Conservation (phyloP, 345 rosid genomes). For the Crucihimalaya himalaica region DNA sequence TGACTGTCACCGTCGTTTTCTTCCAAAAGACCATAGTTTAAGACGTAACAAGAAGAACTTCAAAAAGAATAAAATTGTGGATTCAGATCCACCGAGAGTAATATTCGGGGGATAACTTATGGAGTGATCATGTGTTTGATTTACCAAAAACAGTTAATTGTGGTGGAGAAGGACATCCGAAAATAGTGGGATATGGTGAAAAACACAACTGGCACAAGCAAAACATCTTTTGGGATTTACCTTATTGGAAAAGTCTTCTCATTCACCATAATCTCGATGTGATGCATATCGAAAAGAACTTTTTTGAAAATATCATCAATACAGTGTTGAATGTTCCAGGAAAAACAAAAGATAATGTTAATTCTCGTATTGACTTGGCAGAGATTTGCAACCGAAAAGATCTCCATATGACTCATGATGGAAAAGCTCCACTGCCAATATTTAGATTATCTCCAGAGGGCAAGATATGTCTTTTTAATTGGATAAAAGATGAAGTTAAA, state of each 20-base stretch:
- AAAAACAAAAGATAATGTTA: background rate
- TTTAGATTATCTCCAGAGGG: background rate
- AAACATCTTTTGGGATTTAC: background rate
- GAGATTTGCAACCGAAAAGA: background rate
- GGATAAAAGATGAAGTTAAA: background rate
- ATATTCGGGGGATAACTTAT: background rate
- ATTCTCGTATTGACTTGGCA: background rate
- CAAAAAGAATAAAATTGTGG: background rate
- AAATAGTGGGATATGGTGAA: background rate
- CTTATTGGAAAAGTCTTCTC: background rate
- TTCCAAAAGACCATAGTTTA: background rate
- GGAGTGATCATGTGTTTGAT: background rate
- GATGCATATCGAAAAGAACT: slow-evolving; percentile 8
- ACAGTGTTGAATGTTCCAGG: background rate
- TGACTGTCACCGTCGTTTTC: slow-evolving; percentile 4
- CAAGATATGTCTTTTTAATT: background rate
- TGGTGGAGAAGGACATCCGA: background rate
- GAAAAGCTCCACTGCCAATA: background rate
- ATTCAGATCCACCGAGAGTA: background rate
- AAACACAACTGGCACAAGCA: background rate
- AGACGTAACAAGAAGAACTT: background rate
- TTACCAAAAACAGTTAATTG: background rate
- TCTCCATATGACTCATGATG: background rate
- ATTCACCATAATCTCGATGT: background rate
- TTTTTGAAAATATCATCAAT: too few relatives aligned